Conservation (phyloP, 2,329 filamentous ascomycete genomes). For the Hymenoscyphus repandus region DNA sequence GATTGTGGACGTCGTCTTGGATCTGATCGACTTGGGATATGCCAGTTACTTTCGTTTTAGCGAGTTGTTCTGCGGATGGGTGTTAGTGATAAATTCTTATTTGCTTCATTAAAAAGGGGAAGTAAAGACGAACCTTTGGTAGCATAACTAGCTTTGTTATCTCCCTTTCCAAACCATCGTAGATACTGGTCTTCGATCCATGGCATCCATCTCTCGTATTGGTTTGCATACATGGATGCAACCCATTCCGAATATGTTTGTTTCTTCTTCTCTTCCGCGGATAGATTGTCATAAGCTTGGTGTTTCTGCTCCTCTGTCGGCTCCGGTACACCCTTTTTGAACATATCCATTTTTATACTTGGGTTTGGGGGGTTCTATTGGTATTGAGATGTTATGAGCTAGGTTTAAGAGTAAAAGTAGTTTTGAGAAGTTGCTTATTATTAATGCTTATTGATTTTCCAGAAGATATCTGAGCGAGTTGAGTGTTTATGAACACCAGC, state of each 20-base stretch:
- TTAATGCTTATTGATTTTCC: neutral
- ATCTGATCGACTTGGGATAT: conserved; percentile 61
- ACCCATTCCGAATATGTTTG: conserved; percentile 46
- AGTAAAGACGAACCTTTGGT: conserved; percentile 60
- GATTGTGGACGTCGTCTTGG: conserved; percentile 61
- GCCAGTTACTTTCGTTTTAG: conserved; percentile 66
- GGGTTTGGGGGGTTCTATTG: neutral
- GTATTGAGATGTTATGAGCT: neutral
- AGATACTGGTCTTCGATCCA: conserved; percentile 73
- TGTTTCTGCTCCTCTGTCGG: conserved; percentile 18
- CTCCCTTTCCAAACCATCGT: conserved; percentile 62
- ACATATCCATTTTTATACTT: no score
- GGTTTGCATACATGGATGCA: conserved; percentile 60
- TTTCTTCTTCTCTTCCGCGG: conserved; percentile 17
- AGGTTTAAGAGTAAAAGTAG: no score
- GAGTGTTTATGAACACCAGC: neutral
- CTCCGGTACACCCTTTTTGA: conserved; percentile 5
- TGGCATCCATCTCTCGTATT: conserved; percentile 72
- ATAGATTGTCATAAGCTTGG: conserved; percentile 15
- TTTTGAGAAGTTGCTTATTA: no score
- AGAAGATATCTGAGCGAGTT: neutral
- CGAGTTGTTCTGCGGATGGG: conserved; percentile 50
- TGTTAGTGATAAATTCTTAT: conserved; percentile 3
- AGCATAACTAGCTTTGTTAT: conserved; percentile 70
- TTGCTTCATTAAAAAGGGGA: neutral